A percentile compares a stretch with the other conserved stretches of the same genome.
Evolutionary conservation across 2,329 filamentous ascomycete genomes (phyloP).

Genomic region (Beauveria pseudobassiana): DNA sequence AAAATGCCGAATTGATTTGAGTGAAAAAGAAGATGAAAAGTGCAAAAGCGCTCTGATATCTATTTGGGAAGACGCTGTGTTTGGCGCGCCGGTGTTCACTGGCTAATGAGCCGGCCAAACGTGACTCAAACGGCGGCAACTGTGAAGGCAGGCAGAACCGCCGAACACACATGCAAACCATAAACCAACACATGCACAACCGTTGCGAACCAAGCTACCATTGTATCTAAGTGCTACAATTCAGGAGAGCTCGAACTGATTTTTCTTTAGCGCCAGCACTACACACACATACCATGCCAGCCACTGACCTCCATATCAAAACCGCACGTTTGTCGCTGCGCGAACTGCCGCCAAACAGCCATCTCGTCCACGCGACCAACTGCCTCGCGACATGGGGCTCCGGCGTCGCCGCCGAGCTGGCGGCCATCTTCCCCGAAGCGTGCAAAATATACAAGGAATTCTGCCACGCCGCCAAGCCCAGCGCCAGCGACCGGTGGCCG

Average conservation of each 20-base stretch:
- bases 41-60: too few species aligned
- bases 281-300: not conserved
- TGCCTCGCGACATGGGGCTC: constrained; percentile 24
- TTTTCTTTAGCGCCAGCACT: not conserved
- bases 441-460: constrained; percentile 19
- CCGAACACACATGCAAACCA: not conserved
- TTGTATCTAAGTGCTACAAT: not conserved
- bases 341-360: constrained; percentile 8
- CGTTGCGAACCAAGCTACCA: not conserved
- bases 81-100: not conserved
- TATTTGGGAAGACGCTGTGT: not conserved
- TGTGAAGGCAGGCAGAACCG: not conserved
- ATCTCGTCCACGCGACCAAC: constrained; percentile 25
- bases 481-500: constrained; percentile 13
- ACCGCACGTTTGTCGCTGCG: not conserved
- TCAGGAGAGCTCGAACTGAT: not conserved
- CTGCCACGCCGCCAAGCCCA: constrained; percentile 17
- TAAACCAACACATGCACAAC: not conserved
- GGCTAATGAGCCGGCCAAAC: too few species aligned
- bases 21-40: too few species aligned
- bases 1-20: too few species aligned
- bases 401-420: constrained; percentile 22
- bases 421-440: constrained; percentile 19
- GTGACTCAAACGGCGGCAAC: not conserved
- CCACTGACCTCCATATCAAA: not conserved